A percentile compares a stretch with the other conserved stretches of the same genome.
phyloP scores from a whole-genome alignment of 345 rosid species.

The Salix koriyanagi region DNA sequence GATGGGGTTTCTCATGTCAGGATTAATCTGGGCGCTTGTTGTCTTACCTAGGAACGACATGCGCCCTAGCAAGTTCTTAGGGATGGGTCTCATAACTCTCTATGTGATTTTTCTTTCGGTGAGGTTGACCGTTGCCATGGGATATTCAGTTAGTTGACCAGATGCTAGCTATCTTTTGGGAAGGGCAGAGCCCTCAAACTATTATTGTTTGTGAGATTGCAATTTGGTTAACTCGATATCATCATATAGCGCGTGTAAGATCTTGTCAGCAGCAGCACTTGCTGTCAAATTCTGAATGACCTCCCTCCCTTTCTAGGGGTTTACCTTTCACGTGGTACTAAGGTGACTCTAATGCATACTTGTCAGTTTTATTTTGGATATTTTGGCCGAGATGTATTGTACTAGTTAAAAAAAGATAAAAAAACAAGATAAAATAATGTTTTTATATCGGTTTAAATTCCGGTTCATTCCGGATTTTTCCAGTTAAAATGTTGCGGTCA shows the following conservation, averaged over 20 bases:
- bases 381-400: too few relatives aligned
- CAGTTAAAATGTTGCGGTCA: too few relatives aligned
- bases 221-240: not conserved
- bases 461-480: too few relatives aligned
- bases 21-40: constrained; percentile 57
- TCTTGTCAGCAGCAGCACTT: not conserved
- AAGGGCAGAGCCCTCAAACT: not conserved
- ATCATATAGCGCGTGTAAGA: not conserved
- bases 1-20: constrained; percentile 59
- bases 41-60: constrained; percentile 59
- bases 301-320: not conserved
- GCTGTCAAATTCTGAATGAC: not conserved
- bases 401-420: too few relatives aligned
- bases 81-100: constrained; percentile 43
- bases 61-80: constrained; percentile 62
- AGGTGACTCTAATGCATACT: too few relatives aligned
- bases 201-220: not conserved
- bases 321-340: not conserved
- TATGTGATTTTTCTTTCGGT: constrained; percentile 35
- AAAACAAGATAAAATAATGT: too few relatives aligned
- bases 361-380: too few relatives aligned
- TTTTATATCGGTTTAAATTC: too few relatives aligned
- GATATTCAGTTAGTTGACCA: not conserved
- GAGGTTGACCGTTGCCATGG: constrained; percentile 33
- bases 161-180: not conserved